Evolutionary conservation across 2,329 filamentous ascomycete species (phyloP).

Genomic region (Acrodontium crateriforme): DNA sequence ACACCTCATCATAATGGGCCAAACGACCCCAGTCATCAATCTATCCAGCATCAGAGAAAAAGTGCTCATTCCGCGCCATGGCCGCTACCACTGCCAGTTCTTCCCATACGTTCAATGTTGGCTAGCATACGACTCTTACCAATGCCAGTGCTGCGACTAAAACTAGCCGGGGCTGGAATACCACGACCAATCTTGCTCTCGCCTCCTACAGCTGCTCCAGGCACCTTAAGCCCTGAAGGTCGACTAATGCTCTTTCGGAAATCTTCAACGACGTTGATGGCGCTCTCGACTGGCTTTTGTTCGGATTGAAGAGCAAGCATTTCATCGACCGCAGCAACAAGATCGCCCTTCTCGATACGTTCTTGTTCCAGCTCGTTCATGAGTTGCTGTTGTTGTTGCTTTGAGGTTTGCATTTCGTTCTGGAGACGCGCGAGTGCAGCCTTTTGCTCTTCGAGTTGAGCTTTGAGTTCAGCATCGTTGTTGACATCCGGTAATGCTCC

Average conservation of each 20-base stretch:
- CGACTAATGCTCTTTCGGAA: slow-evolving; percentile 43
- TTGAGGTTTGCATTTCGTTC: slow-evolving; percentile 56
- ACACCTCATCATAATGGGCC: no score
- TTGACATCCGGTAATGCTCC: slow-evolving; percentile 25
- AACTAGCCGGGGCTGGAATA: slow-evolving; percentile 5
- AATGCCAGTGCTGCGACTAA: slow-evolving; percentile 17
- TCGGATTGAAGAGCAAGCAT: slow-evolving; percentile 56
- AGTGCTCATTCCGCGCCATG: background rate
- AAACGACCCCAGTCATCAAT: no score
- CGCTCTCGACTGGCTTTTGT: slow-evolving; percentile 7
- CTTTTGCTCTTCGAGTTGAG: slow-evolving; percentile 47
- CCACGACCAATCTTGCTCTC: slow-evolving; percentile 35
- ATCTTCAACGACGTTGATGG: slow-evolving; percentile 28
- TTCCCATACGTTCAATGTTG: slow-evolving; percentile 80
- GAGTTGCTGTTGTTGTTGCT: slow-evolving; percentile 58
- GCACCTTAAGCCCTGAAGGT: slow-evolving; percentile 32
- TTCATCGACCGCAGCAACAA: slow-evolving; percentile 70
- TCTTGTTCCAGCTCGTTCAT: slow-evolving; percentile 56
- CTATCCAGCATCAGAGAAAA: no score
- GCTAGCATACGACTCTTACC: slow-evolving; percentile 63
- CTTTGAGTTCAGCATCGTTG: slow-evolving; percentile 21
- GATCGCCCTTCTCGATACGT: slow-evolving; percentile 69
- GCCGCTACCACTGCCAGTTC: slow-evolving; percentile 10
- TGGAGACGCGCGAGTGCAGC: slow-evolving; percentile 64
- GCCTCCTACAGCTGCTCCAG: slow-evolving; percentile 16